Evolutionary conservation across 1,284 basidiomycete species (phyloP), one percentile per base, ranked within the genome.

Genomic region (Cutaneotrichosporon mucoides): DNA sequence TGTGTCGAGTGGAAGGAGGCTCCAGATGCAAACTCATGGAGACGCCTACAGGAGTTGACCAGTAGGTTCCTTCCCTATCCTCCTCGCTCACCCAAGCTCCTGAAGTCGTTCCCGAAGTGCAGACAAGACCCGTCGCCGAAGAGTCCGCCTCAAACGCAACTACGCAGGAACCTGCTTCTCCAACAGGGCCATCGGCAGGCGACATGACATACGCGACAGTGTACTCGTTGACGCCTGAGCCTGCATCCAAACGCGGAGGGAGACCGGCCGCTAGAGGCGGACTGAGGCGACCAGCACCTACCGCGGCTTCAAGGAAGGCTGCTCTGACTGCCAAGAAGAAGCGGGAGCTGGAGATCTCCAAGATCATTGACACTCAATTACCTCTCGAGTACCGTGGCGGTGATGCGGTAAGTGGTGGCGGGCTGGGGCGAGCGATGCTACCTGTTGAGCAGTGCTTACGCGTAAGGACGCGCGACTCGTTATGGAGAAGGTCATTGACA

Each of bases 311-410:
- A 45, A n/a, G 60, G 37, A 71, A 67, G 55, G 61, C 60, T 3
- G 64, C 63, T 6, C 24, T 70, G 38, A 70, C 89, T 69, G 89
- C 91, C 76, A 92, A 87, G 82, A 90, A 88, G 75, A 88, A 90
- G 68, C 82, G 89, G 47, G 84, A 83, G 74, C 59, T 74, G 15
- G 70, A 75, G 59, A 81, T 92, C 24, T 88, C 91, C 62, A 84
- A 84, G 61, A 83, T 92, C 41, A 84, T 95, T 44, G 84, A 87
- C 38, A 85, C 84, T 0, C 57, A 57, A 59, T 80, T 96, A 40
- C 93, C 93, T 0, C 82, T 96, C 33, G 93, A 96, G 76, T 97
- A 92, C 74, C 84, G 92, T 45, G 92, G 92, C 6, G 16, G 34
- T 40, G 59, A 57, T 41, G 10, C 49, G 1, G 49, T 51, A n/a